A percentile compares a stretch with the other conserved stretches of the same genome.
phyloP scores from a whole-genome alignment of 2,329 filamentous ascomycete species.

The Hymenoscyphus fructigenus region DNA sequence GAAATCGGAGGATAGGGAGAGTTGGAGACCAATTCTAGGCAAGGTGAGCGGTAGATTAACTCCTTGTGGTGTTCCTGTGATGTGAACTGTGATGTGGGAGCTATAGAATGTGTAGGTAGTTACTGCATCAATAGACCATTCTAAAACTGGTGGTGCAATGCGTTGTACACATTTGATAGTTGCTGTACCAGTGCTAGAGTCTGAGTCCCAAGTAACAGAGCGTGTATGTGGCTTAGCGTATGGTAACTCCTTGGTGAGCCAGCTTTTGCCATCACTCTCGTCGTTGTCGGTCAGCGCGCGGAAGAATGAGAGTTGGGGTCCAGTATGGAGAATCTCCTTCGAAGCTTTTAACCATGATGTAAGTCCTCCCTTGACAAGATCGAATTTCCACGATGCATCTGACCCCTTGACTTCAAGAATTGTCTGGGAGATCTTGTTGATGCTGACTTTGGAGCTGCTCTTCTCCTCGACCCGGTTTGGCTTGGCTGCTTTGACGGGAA shows the following conservation, averaged over 20 bases:
- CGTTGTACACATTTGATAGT: conserved; percentile 43
- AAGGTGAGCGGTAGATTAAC: conserved; percentile 51
- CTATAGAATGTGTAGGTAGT: conserved; percentile 53
- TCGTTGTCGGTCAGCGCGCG: conserved; percentile 68
- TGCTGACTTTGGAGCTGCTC: conserved; percentile 20
- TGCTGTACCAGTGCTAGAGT: conserved; percentile 40
- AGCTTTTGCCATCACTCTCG: conserved; percentile 4
- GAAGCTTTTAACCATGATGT: conserved; percentile 11
- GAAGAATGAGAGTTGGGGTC: conserved; percentile 55
- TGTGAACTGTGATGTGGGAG: conserved; percentile 47
- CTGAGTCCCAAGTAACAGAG: conserved; percentile 37
- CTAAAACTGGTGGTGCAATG: conserved; percentile 58
- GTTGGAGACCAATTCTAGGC: conserved; percentile 60
- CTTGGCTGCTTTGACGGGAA: conserved; percentile 38
- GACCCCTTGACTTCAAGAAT: conserved; percentile 35
- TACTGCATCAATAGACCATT: conserved; percentile 54
- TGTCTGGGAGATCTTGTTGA: conserved; percentile 25
- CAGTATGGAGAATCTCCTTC: conserved; percentile 28
- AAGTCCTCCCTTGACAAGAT: conserved; percentile 33
- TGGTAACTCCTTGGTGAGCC: conserved; percentile 39
- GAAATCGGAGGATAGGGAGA: conserved; percentile 49
- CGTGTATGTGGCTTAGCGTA: conserved; percentile 47
- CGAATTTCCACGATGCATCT: conserved; percentile 45
- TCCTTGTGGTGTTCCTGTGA: conserved; percentile 48
- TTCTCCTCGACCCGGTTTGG: conserved; percentile 15